phyloP scores from a whole-genome alignment of 1,284 basidiomycete species.

The Fomitopsis pinicola region DNA sequence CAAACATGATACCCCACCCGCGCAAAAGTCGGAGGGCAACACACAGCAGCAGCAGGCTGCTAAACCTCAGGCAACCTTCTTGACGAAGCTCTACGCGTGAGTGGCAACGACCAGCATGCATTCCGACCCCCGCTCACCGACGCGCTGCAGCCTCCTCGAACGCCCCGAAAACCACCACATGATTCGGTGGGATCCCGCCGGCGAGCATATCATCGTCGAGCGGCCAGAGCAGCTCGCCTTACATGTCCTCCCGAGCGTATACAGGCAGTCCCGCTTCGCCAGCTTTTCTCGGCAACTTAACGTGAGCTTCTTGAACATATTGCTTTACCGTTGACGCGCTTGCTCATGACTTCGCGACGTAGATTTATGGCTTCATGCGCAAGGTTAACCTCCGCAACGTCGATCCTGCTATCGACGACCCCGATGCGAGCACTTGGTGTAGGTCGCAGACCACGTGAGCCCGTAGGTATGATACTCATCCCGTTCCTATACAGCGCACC shows the following conservation, averaged over 20 bases:
- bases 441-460: conserved; percentile 32
- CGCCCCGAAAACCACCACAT: conserved; percentile 85
- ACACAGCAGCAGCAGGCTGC: conserved; percentile 36
- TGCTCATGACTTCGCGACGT: conserved; percentile 10
- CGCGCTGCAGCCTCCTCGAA: conserved; percentile 57
- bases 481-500: conserved; percentile 60
- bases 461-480: conserved; percentile 6
- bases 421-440: conserved; percentile 94
- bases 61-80: conserved; percentile 85
- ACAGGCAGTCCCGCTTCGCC: conserved; percentile 89
- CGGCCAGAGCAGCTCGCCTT: conserved; percentile 84
- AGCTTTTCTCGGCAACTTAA: conserved; percentile 93
- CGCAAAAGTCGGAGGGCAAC: conserved; percentile 42
- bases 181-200: conserved; percentile 88
- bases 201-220: conserved; percentile 90
- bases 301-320: conserved; percentile 47
- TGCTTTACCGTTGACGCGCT: conserved; percentile 12
- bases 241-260: conserved; percentile 85
- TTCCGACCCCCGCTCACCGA: conserved; percentile 10
- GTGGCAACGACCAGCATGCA: conserved; percentile 31
- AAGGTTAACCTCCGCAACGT: conserved; percentile 90
- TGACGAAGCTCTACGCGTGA: conserved; percentile 89
- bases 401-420: conserved; percentile 87
- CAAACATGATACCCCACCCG: conserved; percentile 33
- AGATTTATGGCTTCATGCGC: conserved; percentile 96